Conservation (phyloP, 305 asterid genomes). For the Fraxinus dipetala region DNA sequence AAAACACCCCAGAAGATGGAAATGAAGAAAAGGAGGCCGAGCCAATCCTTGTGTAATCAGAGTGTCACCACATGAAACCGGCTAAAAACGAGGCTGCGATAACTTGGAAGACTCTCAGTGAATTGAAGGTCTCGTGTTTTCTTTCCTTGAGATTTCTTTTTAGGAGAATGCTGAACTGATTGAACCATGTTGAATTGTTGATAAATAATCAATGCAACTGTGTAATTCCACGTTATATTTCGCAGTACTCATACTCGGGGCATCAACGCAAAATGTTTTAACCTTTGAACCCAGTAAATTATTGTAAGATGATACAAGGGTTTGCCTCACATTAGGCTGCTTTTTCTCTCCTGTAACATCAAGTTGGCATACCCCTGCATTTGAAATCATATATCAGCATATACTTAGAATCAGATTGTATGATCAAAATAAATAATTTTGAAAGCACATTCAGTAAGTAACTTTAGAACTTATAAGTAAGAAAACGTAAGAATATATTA, state of each 20-base stretch:
- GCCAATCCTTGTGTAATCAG: constrained; percentile 62
- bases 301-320: constrained; percentile 66
- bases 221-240: constrained; percentile 21
- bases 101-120: constrained; percentile 61
- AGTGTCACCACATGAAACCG: constrained; percentile 94
- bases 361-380: constrained; percentile 72
- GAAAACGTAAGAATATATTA: too few relatives aligned
- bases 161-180: constrained; percentile 66
- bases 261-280: constrained; percentile 53
- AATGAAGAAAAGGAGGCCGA: constrained; percentile 84
- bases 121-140: constrained; percentile 65
- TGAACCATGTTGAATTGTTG: constrained; percentile 46
- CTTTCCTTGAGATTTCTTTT: constrained; percentile 71
- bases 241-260: constrained; percentile 19
- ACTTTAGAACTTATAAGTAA: background rate
- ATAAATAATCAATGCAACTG: constrained; percentile 8
- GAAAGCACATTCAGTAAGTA: background rate
- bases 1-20: constrained; percentile 58
- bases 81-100: constrained; percentile 69
- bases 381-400: background rate
- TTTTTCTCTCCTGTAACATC: constrained; percentile 63
- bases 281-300: constrained; percentile 59
- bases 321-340: constrained; percentile 65
- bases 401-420: background rate
- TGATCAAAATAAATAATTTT: background rate